Conservation (phyloP, 345 rosid genomes). For the Corymbia maculata region DNA sequence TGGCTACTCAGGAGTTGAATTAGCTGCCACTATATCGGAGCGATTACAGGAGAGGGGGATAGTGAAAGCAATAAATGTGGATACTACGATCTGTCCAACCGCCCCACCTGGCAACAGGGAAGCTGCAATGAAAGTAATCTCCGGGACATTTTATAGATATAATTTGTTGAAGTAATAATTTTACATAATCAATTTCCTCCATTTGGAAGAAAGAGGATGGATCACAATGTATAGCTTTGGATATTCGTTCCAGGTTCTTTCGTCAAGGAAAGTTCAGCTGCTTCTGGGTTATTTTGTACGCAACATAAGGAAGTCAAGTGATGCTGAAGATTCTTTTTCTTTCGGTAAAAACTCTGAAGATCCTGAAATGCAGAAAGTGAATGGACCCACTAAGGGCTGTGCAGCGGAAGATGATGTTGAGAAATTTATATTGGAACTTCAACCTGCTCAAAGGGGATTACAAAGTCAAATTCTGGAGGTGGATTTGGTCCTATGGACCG, state of each 20-base stretch:
- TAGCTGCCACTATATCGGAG: slow-evolving; percentile 92
- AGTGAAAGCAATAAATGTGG: slow-evolving; percentile 72
- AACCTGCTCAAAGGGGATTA: slow-evolving; percentile 69
- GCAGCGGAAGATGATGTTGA: slow-evolving; percentile 25
- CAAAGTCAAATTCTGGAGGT: slow-evolving; percentile 59
- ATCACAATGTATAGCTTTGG: background rate
- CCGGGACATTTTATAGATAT: background rate
- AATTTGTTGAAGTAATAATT: background rate
- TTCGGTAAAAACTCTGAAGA: slow-evolving; percentile 19
- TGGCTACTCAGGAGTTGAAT: slow-evolving; percentile 90
- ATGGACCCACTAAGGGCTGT: slow-evolving; percentile 67
- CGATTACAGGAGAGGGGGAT: slow-evolving; percentile 74
- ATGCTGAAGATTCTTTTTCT: background rate
- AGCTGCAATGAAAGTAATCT: slow-evolving; percentile 67
- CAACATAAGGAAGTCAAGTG: background rate
- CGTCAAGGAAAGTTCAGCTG: background rate
- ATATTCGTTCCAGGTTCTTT: background rate
- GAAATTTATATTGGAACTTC: slow-evolving; percentile 63
- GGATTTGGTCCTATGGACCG: slow-evolving; percentile 89
- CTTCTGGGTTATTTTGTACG: background rate
- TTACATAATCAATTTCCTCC: background rate
- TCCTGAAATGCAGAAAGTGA: slow-evolving; percentile 73
- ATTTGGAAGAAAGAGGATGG: background rate
- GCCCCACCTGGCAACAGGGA: slow-evolving; percentile 90
- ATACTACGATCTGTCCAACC: slow-evolving; percentile 61